Conservation (phyloP, 495 filamentous ascomycete species). For the Penicillium parvum region DNA sequence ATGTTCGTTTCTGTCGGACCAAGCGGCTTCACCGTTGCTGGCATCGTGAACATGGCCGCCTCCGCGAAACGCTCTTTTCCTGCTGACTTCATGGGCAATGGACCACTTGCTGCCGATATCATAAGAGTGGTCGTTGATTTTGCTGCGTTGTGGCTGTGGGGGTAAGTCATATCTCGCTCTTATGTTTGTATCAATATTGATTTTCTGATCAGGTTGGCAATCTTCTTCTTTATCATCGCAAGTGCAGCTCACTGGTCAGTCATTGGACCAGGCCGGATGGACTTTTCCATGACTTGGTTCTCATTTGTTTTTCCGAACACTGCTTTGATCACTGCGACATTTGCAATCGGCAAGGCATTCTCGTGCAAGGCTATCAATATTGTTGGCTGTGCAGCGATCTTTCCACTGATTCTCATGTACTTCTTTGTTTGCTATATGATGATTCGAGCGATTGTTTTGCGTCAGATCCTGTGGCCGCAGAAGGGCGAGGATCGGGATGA, state of each 20-base stretch:
- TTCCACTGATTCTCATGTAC: conserved; percentile 63
- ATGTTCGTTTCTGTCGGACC: conserved; percentile 86
- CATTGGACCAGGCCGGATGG: conserved; percentile 56
- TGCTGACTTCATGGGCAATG: conserved; percentile 56
- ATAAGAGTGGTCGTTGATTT: conserved; percentile 53
- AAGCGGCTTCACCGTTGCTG: conserved; percentile 71
- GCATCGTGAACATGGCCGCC: conserved; percentile 56
- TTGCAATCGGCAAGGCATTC: conserved; percentile 65
- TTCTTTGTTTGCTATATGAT: conserved; percentile 65
- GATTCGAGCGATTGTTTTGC: conserved; percentile 59
- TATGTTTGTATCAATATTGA: conserved; percentile 4
- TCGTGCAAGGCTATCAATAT: conserved; percentile 57
- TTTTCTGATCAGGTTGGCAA: conserved; percentile 50
- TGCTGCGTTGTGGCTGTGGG: conserved; percentile 78
- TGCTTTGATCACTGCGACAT: conserved; percentile 67
- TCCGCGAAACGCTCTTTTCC: conserved; percentile 43
- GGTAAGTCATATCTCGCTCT: conserved; percentile 28
- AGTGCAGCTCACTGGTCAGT: conserved; percentile 74
- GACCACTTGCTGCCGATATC: conserved; percentile 50
- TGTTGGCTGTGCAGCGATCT: conserved; percentile 61
- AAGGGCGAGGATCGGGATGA: conserved; percentile 62
- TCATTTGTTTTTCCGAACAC: conserved; percentile 88
- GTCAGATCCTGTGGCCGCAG: conserved; percentile 68
- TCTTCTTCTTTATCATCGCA: conserved; percentile 83
- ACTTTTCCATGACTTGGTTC: conserved; percentile 86